Base-by-base conservation (phyloP, 345 rosid genomes). In the Gossypium mustelinum region DNA sequence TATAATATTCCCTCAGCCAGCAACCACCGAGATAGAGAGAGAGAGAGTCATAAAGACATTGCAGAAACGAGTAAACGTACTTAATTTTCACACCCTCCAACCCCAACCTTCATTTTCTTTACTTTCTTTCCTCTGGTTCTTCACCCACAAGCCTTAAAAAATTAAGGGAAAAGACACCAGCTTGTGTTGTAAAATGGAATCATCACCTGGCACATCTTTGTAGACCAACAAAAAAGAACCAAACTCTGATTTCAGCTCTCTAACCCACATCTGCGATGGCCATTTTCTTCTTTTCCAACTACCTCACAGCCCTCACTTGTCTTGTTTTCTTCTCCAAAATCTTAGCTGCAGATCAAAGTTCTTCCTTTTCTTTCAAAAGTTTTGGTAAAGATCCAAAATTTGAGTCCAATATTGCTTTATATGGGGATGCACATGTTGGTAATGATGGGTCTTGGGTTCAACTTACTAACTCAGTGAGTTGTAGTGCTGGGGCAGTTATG, bases 341-440 rank as follows among this genome's bases (percentile, higher is more conserved):
- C 73, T 67, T 83, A 3, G 39, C 73, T n/a, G 90, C 93, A 0
- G 86, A 80, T 73, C 84, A 79, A 71, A 60, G 52, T 63, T 70
- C 82, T 51, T 81, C 85, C 6, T 92, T 89, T 82, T 83, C 89
- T 20, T 88, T 87, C 79, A 55, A 78, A 59, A 79, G 70, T 16
- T 85, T 82, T 75, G 81, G 51, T 74, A 81, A 83, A 87, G 83
- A 87, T 78, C 81, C 84, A 8, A 85, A 39, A 84, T 87, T 92
- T 81, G 81, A 76, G 63, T 79, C 90, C 80, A 65, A 29, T 63
- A 55, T 94, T 80, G 82, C 85, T 71, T 81, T 94, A 10, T 77
- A 80, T 75, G 98, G 97, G 22, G 92, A 84, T 54, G 93, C 97
- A 2, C 81, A 77, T 83, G 84, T 84, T 72, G 79, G 81, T 39